A percentile compares a stretch with the other conserved stretches of the same genome.
phyloP scores from a whole-genome alignment of 768 basidiomycete genomes.

The Hortiboletus campestris region DNA sequence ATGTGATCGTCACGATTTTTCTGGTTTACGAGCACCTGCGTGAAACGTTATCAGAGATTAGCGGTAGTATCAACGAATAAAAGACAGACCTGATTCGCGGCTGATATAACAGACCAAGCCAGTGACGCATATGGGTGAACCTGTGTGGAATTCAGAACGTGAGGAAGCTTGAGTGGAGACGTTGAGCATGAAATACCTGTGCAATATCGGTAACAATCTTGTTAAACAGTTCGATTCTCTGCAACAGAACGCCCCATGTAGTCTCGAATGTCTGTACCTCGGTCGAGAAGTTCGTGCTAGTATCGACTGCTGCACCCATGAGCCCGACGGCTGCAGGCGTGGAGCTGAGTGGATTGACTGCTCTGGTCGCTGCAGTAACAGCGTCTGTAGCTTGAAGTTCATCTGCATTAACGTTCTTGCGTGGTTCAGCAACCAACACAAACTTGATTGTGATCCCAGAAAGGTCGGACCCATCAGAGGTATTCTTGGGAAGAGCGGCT shows the following conservation, averaged over 20 bases:
- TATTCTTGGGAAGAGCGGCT: background rate
- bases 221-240: background rate
- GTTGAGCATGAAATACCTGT: background rate
- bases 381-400: background rate
- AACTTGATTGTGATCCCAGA: too few relatives aligned
- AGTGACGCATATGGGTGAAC: too few relatives aligned
- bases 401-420: background rate
- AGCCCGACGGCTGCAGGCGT: background rate
- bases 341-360: too few relatives aligned
- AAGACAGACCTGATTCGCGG: background rate
- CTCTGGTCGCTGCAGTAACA: background rate
- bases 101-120: too few relatives aligned
- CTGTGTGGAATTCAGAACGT: background rate
- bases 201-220: background rate
- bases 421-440: too few relatives aligned
- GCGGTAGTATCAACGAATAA: background rate
- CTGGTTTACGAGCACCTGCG: background rate
- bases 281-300: background rate
- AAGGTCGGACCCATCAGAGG: background rate
- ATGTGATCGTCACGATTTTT: too few relatives aligned
- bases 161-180: too few relatives aligned
- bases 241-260: background rate
- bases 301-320: background rate
- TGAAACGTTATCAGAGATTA: background rate
- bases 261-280: background rate